Conservation (phyloP, 176 grass and related monocot species). For the Canna indica region DNA sequence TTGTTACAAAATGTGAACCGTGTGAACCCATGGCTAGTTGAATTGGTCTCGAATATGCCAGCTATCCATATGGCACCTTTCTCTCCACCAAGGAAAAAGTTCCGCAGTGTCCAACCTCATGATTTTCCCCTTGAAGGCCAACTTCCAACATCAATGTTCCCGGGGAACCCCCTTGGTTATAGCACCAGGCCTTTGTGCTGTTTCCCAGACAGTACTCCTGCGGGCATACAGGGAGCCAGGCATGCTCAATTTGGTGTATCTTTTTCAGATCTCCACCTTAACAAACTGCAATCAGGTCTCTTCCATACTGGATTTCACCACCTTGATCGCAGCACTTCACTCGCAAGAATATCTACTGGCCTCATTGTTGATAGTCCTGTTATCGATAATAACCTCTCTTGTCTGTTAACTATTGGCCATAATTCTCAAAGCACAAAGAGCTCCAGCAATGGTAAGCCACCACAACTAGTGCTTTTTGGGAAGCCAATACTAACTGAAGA, state of each 20-base stretch:
- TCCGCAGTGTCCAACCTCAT: conserved; percentile 44
- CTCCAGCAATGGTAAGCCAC: conserved; percentile 37
- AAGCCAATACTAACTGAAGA: conserved; percentile 78
- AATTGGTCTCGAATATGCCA: conserved; percentile 76
- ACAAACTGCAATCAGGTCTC: conserved; percentile 61
- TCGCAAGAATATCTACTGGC: conserved; percentile 39
- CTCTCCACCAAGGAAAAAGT: conserved; percentile 81
- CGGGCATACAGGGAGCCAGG: conserved; percentile 99
- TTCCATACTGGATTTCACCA: conserved; percentile 38
- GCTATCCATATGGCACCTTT: conserved; percentile 64
- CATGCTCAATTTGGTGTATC: conserved; percentile 97
- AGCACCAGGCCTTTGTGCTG: conserved; percentile 48
- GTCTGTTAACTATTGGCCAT: conserved; percentile 72
- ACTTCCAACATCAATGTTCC: conserved; percentile 42
- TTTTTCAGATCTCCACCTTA: conserved; percentile 67
- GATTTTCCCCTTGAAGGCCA: conserved; percentile 47
- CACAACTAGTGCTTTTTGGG: conserved; percentile 80
- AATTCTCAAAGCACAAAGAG: conserved; percentile 46
- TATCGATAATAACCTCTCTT: conserved; percentile 58
- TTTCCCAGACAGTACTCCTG: conserved; percentile 67
- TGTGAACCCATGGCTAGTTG: conserved; percentile 87
- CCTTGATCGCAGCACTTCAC: conserved; percentile 33
- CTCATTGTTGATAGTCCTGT: conserved; percentile 35
- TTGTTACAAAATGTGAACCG: conserved; percentile 94
- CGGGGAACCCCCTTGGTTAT: conserved; percentile 36